Evolutionary conservation across 2,329 filamentous ascomycete species (phyloP), one percentile per base, ranked within the genome.

Genomic region (Ophiostoma populinum): DNA sequence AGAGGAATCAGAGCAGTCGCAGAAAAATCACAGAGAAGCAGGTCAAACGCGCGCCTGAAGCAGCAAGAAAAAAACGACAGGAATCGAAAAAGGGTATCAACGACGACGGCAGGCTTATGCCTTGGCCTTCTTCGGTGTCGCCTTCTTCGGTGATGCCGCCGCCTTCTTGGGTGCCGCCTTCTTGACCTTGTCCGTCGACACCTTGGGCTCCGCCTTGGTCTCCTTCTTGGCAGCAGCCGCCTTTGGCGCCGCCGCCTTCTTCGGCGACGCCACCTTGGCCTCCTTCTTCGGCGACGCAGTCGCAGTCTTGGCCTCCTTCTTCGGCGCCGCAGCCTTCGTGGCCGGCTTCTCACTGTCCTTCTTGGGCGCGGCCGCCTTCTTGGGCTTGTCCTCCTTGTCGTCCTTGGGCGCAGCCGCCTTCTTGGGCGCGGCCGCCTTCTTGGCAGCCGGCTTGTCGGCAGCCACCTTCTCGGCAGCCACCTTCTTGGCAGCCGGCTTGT

Each of bases 131-230:
- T 43, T 43, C 24, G 37, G 32, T 27, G 59, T 49, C 43, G 53
- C 51, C 54, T 61, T 62, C 52, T 60, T 62, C 24, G 56, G 45
- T 9, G 57, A 49, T 12, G 61, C 55, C 10, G 59, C 55, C 10
- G 59, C 55, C 57, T 62, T 62, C 51, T 65, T 62, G 26, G 61
- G 55, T 7, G 63, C 55, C 41, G 51, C 47, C 11, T 54, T 53
- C 42, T 49, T 49, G 6, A 55, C 53, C 49, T 57, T 59, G 55
- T 66, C 68, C 40, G 64, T 60, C 36, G 80, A 43, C 9, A 54
- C 52, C 48, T 58, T 60, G 5, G 24, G 29, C 35, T 37, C 33
- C 24, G 36, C 24, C 47, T 49, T 44, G 18, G 48, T 42, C 45
- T 57, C 53, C 43, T 51, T 50, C 49, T 31, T 45, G 36, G 21